Evolutionary conservation across 768 basidiomycete species (phyloP).

Genomic region (Galerina sulciceps): DNA sequence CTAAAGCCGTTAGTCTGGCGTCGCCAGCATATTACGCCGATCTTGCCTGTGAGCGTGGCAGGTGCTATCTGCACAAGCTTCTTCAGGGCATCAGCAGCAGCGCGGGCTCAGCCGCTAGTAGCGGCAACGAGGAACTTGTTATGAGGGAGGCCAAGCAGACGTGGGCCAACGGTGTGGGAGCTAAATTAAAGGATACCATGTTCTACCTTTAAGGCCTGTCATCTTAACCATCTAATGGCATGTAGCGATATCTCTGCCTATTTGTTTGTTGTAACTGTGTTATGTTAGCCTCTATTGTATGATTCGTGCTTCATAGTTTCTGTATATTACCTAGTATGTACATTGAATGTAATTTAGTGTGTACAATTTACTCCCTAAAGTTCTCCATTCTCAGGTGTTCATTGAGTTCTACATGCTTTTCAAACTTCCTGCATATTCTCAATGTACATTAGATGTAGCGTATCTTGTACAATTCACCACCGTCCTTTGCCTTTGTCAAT

Average conservation of each 20-base stretch:
- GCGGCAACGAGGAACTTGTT: conserved; percentile 48
- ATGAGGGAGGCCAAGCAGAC: conserved; percentile 52
- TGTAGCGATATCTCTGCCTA: not conserved
- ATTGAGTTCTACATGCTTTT: not conserved
- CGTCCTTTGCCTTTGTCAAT: not conserved
- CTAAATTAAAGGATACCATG: conserved; percentile 68
- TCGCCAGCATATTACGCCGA: conserved; percentile 87
- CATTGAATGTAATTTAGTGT: not conserved
- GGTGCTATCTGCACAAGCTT: conserved; percentile 78
- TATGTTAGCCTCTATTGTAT: no score
- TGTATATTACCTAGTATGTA: not conserved
- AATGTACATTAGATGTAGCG: not conserved
- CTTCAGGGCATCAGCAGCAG: conserved; percentile 52
- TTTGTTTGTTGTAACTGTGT: not conserved
- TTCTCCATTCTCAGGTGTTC: no score
- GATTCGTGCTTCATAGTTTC: not conserved
- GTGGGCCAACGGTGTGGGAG: conserved; percentile 61
- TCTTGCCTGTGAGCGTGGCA: conserved; percentile 64
- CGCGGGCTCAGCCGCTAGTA: conserved; percentile 37
- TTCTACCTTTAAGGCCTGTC: conserved; percentile 59
- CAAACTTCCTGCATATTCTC: not conserved
- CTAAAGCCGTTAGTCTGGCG: conserved; percentile 82
- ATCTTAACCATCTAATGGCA: not conserved
- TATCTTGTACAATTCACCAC: not conserved
- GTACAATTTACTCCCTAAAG: no score